Base-by-base conservation (phyloP, 1,284 basidiomycete species). In the Hymenochaete sp. region DNA sequence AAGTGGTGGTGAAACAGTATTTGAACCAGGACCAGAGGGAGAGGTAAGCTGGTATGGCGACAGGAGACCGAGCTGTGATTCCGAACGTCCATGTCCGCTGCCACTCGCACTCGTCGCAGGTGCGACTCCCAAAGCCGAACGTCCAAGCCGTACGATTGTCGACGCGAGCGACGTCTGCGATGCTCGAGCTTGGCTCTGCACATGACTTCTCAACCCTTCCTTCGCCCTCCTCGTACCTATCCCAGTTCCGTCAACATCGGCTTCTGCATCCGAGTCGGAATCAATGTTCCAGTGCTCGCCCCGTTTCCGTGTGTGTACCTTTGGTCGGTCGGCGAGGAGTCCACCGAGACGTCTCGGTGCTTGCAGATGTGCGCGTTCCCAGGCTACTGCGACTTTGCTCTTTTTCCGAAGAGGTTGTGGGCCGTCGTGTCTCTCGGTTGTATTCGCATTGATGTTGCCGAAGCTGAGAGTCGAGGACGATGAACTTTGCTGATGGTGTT, bases 241-340 rank as follows among this genome's bases (percentile, higher is more conserved):
- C n/a, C n/a, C n/a, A 6, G 45, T 36, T 18, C 29, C 31, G 14
- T 29, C 32, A 13, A 35, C 21, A 11, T 26, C 43, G 6, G 27
- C 35, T 7, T 29, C 18, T 9, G 19, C 21, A 21, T 14, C 32
- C 6, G 24, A 24, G 24, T 50, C 49, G 10, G 36, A 36, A 16
- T 47, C 45, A n/a, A 51, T 51, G 26, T 38, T 45, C 49, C 49
- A 51, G 21, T 44, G 42, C 14, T 36, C 41, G 18, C 31, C 41
- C 6, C 49, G 45, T 16, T 37, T 42, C 16, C 45, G 40, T 13
- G 19, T 19, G 31, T 47, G 49, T 19, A 51, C 49, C 22, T 16
- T 33, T 31, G 19, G 29, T n/a, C 42, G 36, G 19, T 47, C 40
- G 5, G 49, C 22, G 9, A 47, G 16, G 22, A 51, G 37, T 8